These are phyloP conservation scores for Pouteria glomerata DNA, from an alignment of 148 eudicot species.

Conservation along the genomic window DNA sequence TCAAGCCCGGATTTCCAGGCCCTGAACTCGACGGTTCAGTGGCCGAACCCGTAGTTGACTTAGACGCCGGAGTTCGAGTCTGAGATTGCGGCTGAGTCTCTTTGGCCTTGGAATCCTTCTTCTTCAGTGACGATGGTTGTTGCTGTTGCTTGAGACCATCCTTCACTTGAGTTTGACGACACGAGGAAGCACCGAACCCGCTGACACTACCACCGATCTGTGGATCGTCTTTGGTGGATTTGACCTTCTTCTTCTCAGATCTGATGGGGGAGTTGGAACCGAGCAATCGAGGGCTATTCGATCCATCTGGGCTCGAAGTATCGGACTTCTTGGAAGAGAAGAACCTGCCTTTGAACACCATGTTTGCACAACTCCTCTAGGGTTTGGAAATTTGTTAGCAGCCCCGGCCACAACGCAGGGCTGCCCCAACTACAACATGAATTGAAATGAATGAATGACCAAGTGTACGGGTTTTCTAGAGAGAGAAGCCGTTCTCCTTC, in stretches of 20 bases:
- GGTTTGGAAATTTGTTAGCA: neutral
- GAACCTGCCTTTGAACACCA: conserved; percentile 97
- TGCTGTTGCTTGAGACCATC: conserved; percentile 6
- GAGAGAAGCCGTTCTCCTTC: neutral
- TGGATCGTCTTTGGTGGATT: conserved; percentile 30
- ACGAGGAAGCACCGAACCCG: conserved; percentile 3
- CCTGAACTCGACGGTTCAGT: conserved; percentile 1
- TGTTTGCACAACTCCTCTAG: conserved; percentile 14
- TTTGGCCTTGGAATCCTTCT: conserved; percentile 32
- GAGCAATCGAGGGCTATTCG: conserved; percentile 70
- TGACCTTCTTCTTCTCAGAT: conserved; percentile 66
- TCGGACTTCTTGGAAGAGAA: conserved; percentile 95
- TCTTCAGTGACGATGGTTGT: conserved; percentile 8
- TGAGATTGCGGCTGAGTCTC: conserved; percentile 6
- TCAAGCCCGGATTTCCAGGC: conserved; percentile 6
- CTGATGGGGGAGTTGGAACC: conserved; percentile 68
- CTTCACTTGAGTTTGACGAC: conserved; percentile 16
- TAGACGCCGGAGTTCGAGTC: conserved; percentile 11
- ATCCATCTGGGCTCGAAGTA: conserved; percentile 66
- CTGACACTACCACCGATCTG: conserved; percentile 3
- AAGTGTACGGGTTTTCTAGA: neutral
- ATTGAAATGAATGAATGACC: neutral
- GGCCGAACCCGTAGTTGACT: neutral
- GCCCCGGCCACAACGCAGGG: neutral
- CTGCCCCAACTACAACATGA: neutral